Evolutionary conservation across 176 grass and related monocot species (phyloP).

Genomic region (Hyparrhenia diplandra): DNA sequence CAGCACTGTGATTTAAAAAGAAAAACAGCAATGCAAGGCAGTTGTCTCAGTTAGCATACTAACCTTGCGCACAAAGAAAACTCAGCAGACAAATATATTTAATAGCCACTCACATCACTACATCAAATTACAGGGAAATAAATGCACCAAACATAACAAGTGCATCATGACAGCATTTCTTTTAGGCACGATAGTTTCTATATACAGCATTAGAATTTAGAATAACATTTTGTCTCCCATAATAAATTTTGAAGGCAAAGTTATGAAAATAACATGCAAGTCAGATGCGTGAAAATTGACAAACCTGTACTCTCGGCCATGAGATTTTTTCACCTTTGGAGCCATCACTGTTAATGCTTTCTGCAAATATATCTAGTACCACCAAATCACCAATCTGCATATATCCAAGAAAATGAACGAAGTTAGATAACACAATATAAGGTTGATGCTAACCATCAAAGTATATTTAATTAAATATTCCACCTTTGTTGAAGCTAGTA

Average conservation of each 20-base stretch:
- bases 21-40: constrained; percentile 2
- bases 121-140: constrained; percentile 11
- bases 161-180: neutral
- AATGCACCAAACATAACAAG: constrained; percentile 3
- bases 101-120: neutral
- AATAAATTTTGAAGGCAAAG: constrained; percentile 7
- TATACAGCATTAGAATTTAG: neutral
- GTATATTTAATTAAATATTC: constrained; percentile 13
- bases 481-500: neutral
- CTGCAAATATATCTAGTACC: constrained; percentile 91
- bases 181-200: neutral
- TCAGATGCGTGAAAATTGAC: neutral
- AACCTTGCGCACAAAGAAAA: neutral
- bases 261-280: neutral
- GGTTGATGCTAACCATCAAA: neutral
- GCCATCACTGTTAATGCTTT: constrained; percentile 62
- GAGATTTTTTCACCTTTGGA: constrained; percentile 80
- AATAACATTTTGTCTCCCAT: neutral
- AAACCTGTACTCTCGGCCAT: constrained; percentile 88
- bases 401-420: constrained; percentile 22
- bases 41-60: neutral
- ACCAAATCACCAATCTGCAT: constrained; percentile 71
- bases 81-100: neutral
- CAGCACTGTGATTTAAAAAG: constrained; percentile 6
- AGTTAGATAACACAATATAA: neutral